These are phyloP conservation scores for Santalum album DNA, from an alignment of 164 flowering plant genomes.

Conservation along the genomic window DNA sequence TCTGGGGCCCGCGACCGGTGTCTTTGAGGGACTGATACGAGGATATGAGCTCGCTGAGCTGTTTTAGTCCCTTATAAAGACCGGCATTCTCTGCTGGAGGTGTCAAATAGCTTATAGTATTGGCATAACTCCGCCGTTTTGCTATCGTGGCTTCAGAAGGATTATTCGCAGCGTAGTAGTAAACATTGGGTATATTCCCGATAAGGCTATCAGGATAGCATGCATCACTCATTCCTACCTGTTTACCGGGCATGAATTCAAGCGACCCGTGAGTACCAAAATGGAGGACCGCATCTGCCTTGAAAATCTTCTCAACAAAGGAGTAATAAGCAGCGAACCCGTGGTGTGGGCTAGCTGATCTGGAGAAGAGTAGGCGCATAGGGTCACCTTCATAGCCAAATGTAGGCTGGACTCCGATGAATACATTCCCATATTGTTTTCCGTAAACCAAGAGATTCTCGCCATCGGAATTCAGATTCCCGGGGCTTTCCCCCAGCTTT, in stretches of 20 bases:
- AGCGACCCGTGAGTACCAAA: constrained; percentile 98
- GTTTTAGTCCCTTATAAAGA: constrained; percentile 96
- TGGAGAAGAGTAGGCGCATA: constrained; percentile 94
- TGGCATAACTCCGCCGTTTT: constrained; percentile 98
- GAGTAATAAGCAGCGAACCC: constrained; percentile 99
- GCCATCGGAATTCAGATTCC: constrained; percentile 96
- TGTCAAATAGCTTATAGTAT: constrained; percentile 95
- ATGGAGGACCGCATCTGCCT: constrained; percentile 95
- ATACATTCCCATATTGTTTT: constrained; percentile 87
- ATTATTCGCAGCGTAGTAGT: constrained; percentile 96
- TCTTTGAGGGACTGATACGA: constrained; percentile 96
- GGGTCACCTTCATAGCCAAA: constrained; percentile 99
- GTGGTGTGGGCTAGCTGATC: constrained; percentile 98
- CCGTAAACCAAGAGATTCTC: constrained; percentile 94
- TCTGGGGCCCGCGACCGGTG: constrained; percentile 87
- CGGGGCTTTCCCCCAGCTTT: constrained; percentile 98
- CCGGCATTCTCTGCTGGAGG: constrained; percentile 99
- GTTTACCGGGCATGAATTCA: constrained; percentile 99
- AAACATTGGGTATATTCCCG: constrained; percentile 93
- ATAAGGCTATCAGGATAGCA: constrained; percentile 96
- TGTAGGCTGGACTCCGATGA: constrained; percentile 97
- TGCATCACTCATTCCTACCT: constrained; percentile 98
- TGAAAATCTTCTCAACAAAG: constrained; percentile 85
- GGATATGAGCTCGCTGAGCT: constrained; percentile 87
- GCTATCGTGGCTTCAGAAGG: constrained; percentile 99